Base-by-base conservation (phyloP, 768 basidiomycete species). In the Pleurotus platypus region DNA sequence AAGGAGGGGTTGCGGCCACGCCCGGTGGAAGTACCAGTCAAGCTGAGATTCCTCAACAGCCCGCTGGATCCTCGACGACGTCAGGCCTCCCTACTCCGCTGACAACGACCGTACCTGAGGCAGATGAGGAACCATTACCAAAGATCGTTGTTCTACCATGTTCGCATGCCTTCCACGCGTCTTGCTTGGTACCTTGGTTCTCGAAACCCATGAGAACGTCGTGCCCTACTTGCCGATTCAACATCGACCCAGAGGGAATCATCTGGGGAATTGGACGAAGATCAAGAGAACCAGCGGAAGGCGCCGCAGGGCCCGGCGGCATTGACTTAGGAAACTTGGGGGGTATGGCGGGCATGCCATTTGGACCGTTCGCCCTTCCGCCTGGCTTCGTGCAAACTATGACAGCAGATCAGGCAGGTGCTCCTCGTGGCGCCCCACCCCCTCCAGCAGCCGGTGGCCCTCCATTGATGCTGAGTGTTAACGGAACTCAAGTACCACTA, bases 101-200 rank as follows among this genome's bases (percentile, higher is more conserved):
- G 53, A 2, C 48, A 55, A 22, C 37, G 59, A 5, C 30, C 30
- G 30, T 11, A 35, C 30, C 30, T 35, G 30, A 54, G 60, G 3
- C 64, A 63, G 13, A 54, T 57, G 4, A 62, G 47, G 6, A 54
- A 54, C 13, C 58, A 22, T 64, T 70, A 5, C 73, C 69, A 22
- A 80, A 74, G 63, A 80, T 92, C 49, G 83, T 92, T 37, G 73
- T 83, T 2, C 79, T 92, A 7, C 90, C 90, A 3, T 92, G 90
- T 64, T 82, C 89, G 6, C 90, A 92, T 67, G 83, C 89, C 51
- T 92, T 92, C 73, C 90, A 92, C 62, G 80, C 87, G 1, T 76
- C 83, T 0, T 92, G 90, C 69, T 79, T 92, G 37, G 67, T 88
- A 8, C 90, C 90, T 1, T 92, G 90, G 90, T 92, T 92, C 68